These are phyloP conservation scores for Pythium myriotylum DNA, from an alignment of 352 stramenopile genomes.

Conservation along the genomic window DNA sequence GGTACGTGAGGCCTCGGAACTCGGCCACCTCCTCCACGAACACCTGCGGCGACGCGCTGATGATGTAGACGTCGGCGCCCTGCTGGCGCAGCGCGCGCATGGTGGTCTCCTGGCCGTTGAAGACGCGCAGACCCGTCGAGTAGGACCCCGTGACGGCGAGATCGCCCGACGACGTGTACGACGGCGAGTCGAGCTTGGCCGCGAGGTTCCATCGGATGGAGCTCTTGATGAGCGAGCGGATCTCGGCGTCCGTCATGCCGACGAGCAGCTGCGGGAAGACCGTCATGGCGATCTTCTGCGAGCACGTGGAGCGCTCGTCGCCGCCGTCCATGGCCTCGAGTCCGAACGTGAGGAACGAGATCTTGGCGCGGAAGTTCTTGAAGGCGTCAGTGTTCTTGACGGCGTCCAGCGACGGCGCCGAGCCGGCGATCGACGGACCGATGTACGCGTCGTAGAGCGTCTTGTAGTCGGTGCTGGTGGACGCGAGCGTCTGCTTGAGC, in stretches of 20 bases:
- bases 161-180: constrained; percentile 44
- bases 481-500: too few species aligned
- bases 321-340: constrained; percentile 50
- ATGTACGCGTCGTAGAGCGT: too few species aligned
- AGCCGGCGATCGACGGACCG: constrained; percentile 32
- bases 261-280: constrained; percentile 58
- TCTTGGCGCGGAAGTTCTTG: constrained; percentile 64
- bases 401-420: constrained; percentile 7
- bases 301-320: constrained; percentile 42
- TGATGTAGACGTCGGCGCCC: constrained; percentile 55
- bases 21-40: constrained; percentile 50
- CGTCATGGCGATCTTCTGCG: constrained; percentile 52
- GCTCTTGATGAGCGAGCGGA: constrained; percentile 44
- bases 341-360: constrained; percentile 47
- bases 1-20: constrained; percentile 50
- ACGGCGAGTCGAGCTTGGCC: constrained; percentile 37
- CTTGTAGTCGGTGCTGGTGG: too few species aligned
- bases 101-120: constrained; percentile 61
- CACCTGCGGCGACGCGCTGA: constrained; percentile 62
- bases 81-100: constrained; percentile 53
- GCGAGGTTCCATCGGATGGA: constrained; percentile 57
- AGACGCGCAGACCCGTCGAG: constrained; percentile 55
- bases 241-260: constrained; percentile 57
- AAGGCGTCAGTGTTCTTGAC: constrained; percentile 46
- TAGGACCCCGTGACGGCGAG: constrained; percentile 46